phyloP scores from a whole-genome alignment of 176 grass and related monocot species.

The Poa annua region DNA sequence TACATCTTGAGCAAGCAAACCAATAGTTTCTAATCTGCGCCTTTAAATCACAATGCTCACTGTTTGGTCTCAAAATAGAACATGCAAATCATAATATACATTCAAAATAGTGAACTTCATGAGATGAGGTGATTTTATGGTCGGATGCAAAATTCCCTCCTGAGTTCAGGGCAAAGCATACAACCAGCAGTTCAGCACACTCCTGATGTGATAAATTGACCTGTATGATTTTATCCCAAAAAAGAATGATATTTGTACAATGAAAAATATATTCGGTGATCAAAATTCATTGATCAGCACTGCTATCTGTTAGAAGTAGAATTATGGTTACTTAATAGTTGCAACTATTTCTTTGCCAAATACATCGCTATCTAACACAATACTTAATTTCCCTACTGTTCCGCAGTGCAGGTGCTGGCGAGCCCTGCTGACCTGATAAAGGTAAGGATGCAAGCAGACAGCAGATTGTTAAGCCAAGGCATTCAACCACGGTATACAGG shows the following conservation, averaged over 20 bases:
- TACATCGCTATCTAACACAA: constrained; percentile 16
- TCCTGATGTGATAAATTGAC: neutral
- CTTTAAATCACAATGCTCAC: neutral
- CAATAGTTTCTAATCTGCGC: neutral
- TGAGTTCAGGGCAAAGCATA: neutral
- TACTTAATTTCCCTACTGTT: constrained; percentile 37
- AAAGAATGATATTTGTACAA: neutral
- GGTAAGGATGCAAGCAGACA: constrained; percentile 89
- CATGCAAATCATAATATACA: neutral
- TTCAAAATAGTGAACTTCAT: neutral
- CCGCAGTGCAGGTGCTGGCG: constrained; percentile 62
- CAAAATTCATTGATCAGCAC: neutral
- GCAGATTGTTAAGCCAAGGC: constrained; percentile 53
- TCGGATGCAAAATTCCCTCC: neutral
- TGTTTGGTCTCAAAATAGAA: neutral
- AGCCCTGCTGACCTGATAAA: constrained; percentile 91
- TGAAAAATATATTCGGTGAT: neutral
- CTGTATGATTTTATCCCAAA: neutral
- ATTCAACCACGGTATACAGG: constrained; percentile 60
- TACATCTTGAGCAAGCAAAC: neutral
- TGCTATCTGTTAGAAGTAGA: neutral
- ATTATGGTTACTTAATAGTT: neutral
- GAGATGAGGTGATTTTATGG: neutral
- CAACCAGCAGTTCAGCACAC: neutral
- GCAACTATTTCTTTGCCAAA: neutral